Base-by-base conservation (phyloP, 2,329 filamentous ascomycete genomes). In the Drechmeria coniospora region DNA sequence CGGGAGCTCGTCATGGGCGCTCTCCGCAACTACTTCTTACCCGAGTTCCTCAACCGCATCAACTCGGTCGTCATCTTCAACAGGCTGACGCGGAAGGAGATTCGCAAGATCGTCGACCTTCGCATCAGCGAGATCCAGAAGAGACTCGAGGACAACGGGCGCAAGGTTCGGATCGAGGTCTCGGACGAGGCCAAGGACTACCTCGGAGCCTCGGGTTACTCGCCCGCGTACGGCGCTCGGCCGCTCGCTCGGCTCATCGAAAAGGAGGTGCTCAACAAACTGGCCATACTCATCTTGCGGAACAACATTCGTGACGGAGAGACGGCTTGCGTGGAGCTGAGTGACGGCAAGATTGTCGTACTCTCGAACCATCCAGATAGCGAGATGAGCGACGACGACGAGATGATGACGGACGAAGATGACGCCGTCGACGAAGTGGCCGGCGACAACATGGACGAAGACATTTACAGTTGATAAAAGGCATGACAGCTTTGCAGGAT, bases 31-130 rank as follows among this genome's bases (percentile, higher is more conserved):
- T 95, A 92, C 63, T 98, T 98, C 73, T 65, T 98, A 2, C 90
- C 90, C 18, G 90, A 98, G 48, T 98, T 98, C 66, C 74, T 98
- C 39, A 98, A 98, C 67, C 82, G 90, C 50, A 95, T 98, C 63
- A 87, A 73, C 57, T 90, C 79, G 35, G 82, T 77, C 30, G 86
- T 98, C 57, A 94, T 98, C 59, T 98, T 98, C 72, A 98, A 98
- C 65, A 80, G 90, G 26, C 78, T 98, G 31, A 87, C 81, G 4
- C 79, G 75, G 50, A 64, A 57, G 32, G 90, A 98, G 57, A 98
- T 98, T 45, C 78, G 90, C 47, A 83, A 74, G 60, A 95, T 98
- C 48, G 90, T 98, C 35, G 90, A 98, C 47, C 65, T 98, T 14
- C 79, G 90, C 24, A 66, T 98, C 19, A 33, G 37, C 3, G 90